A percentile compares a stretch with the other conserved stretches of the same genome.
Evolutionary conservation across 2,329 filamentous ascomycete species (phyloP).

Genomic region (Paraconiothyrium brasiliense): DNA sequence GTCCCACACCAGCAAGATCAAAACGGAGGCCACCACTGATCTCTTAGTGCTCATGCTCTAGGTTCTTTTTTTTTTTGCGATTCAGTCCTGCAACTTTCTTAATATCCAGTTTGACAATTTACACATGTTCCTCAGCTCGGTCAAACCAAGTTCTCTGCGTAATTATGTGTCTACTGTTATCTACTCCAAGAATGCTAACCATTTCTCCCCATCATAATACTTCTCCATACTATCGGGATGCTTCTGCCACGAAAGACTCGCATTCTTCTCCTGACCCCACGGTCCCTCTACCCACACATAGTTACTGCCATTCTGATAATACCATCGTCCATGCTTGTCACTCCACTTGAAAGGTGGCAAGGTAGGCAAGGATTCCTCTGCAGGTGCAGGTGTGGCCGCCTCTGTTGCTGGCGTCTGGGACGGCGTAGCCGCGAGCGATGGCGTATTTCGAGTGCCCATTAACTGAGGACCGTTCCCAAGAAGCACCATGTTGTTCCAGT

Average conservation of each 20-base stretch:
- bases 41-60: no score
- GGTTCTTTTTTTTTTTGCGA: no score
- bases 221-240: neutral
- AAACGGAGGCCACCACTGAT: no score
- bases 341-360: slow-evolving; percentile 6
- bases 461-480: slow-evolving; percentile 2
- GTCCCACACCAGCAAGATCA: no score
- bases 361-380: neutral
- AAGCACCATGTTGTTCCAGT: slow-evolving; percentile 8
- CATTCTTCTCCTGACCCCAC: slow-evolving; percentile 3
- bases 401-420: neutral
- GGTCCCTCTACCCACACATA: slow-evolving; percentile 7
- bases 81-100: no score
- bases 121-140: no score
- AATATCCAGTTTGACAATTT: no score
- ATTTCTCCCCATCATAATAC: slow-evolving; percentile 9
- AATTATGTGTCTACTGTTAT: neutral
- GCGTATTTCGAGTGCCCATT: neutral
- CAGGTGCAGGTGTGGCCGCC: neutral
- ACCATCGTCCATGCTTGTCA: slow-evolving; percentile 5
- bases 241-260: slow-evolving; percentile 8
- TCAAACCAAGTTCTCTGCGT: no score
- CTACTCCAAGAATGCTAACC: neutral
- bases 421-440: neutral
- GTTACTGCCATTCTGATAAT: slow-evolving; percentile 6